phyloP scores from a whole-genome alignment of 257 asterid genomes.

The Handroanthus guayacan region DNA sequence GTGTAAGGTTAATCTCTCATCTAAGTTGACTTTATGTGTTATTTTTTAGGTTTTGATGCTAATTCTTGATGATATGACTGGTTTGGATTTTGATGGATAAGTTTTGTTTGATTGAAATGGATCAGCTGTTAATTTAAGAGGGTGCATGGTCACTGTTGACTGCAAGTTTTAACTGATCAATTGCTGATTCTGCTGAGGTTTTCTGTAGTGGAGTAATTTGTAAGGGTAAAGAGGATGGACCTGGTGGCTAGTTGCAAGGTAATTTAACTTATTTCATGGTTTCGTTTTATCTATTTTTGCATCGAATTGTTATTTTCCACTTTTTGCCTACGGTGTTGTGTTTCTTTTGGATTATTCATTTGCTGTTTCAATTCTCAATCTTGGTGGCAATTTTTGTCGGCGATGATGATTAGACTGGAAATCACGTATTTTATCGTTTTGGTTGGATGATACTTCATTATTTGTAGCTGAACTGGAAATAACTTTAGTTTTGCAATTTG shows the following conservation, averaged over 20 bases:
- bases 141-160: conserved; percentile 35
- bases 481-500: conserved; percentile 5
- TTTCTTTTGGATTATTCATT: conserved; percentile 17
- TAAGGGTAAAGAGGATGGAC: conserved; percentile 41
- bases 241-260: conserved; percentile 50
- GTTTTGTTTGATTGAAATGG: conserved; percentile 29
- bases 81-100: conserved; percentile 27
- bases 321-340: not conserved
- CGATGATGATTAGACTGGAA: conserved; percentile 7
- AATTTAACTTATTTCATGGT: not conserved
- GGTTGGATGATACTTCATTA: not conserved
- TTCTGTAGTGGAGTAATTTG: conserved; percentile 36
- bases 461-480: conserved; percentile 17
- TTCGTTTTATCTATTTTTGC: not conserved
- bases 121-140: conserved; percentile 32
- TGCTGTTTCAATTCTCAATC: conserved; percentile 15
- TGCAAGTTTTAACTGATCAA: conserved; percentile 27
- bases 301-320: not conserved
- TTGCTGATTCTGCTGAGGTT: conserved; percentile 35
- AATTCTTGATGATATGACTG: conserved; percentile 8
- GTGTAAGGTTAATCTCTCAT: not conserved
- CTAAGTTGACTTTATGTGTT: not conserved
- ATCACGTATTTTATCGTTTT: not conserved
- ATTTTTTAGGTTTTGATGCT: not conserved
- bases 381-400: not conserved